These are phyloP conservation scores for Amyloporia xantha DNA, from an alignment of 768 basidiomycete genomes.

Conservation along the genomic window DNA sequence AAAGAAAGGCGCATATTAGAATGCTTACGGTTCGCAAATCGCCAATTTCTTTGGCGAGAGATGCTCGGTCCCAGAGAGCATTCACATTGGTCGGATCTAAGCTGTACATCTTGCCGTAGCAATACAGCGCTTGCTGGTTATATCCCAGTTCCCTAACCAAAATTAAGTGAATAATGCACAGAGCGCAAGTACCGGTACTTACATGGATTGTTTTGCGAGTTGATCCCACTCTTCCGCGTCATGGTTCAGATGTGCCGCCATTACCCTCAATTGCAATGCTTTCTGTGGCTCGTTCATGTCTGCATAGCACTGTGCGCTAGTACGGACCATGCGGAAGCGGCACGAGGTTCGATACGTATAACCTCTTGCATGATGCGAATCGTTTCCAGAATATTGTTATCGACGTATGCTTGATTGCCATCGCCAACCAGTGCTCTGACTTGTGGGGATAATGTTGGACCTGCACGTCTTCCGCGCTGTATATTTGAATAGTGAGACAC, in stretches of 20 bases:
- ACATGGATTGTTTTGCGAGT: conserved; percentile 68
- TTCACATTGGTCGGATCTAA: conserved; percentile 78
- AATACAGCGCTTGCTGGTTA: conserved; percentile 86
- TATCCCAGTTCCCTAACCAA: conserved; percentile 56
- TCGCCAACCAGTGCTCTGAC: conserved; percentile 72
- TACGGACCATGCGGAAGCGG: conserved; percentile 79
- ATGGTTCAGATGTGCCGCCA: conserved; percentile 83
- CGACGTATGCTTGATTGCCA: conserved; percentile 83
- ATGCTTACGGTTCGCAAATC: conserved; percentile 58
- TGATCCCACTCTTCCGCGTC: conserved; percentile 87
- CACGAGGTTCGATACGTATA: conserved; percentile 87
- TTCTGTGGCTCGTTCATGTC: conserved; percentile 64
- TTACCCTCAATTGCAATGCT: conserved; percentile 76
- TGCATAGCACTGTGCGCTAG: conserved; percentile 75
- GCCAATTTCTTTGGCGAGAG: conserved; percentile 69
- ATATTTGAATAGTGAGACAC: background rate
- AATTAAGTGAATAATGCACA: background rate
- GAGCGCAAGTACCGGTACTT: background rate
- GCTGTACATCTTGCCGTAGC: conserved; percentile 76
- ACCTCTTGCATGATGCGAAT: conserved; percentile 85
- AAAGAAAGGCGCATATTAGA: too few relatives aligned
- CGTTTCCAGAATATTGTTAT: conserved; percentile 57
- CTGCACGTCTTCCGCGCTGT: conserved; percentile 40
- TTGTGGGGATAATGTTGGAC: conserved; percentile 60
- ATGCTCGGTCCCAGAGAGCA: conserved; percentile 85